Percentiles rank a stretch among this genome's conserved stretches.
These are phyloP conservation scores for Cercophora scortea DNA, from an alignment of 495 filamentous ascomycete genomes.

Conservation along the genomic window DNA sequence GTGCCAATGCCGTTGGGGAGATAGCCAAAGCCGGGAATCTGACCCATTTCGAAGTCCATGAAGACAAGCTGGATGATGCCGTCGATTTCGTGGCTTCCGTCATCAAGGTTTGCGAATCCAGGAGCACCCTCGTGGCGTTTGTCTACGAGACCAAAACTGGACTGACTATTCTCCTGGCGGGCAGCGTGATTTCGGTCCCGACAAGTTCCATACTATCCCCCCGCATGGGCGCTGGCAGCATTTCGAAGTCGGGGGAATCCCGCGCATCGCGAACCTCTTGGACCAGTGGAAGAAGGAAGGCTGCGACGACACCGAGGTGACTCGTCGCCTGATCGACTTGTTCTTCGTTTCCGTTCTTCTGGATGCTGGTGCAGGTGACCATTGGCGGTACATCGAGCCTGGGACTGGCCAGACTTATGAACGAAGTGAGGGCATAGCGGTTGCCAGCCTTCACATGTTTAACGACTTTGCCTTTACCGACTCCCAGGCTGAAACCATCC, in stretches of 20 bases:
- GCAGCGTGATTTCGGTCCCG: conserved; percentile 48
- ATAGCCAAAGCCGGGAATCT: conserved; percentile 4
- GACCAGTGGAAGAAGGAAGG: conserved; percentile 19
- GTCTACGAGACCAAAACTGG: too few species aligned
- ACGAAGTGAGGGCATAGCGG: conserved; percentile 53
- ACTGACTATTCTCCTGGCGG: conserved; percentile 5
- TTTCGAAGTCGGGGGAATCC: conserved; percentile 60
- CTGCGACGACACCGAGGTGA: conserved; percentile 52
- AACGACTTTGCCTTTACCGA: conserved; percentile 31
- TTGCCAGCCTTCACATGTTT: conserved; percentile 54
- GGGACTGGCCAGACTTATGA: conserved; percentile 37
- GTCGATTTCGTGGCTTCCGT: conserved; percentile 4
- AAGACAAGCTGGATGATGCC: conserved; percentile 1
- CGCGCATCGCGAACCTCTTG: conserved; percentile 59
- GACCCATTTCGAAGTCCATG: conserved; percentile 5
- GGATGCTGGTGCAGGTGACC: conserved; percentile 58
- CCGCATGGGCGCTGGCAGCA: conserved; percentile 67
- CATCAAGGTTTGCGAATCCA: neutral
- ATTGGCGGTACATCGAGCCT: conserved; percentile 50
- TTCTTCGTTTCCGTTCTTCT: conserved; percentile 63
- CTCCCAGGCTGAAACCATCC: neutral
- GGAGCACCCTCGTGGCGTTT: neutral
- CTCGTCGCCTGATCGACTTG: conserved; percentile 57
- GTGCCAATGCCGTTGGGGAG: conserved; percentile 3
- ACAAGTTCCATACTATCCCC: conserved; percentile 41